A percentile compares a stretch with the other conserved stretches of the same genome.
Evolutionary conservation across 306 rosid genomes (phyloP).

Genomic region (Abrus pulchellus): DNA sequence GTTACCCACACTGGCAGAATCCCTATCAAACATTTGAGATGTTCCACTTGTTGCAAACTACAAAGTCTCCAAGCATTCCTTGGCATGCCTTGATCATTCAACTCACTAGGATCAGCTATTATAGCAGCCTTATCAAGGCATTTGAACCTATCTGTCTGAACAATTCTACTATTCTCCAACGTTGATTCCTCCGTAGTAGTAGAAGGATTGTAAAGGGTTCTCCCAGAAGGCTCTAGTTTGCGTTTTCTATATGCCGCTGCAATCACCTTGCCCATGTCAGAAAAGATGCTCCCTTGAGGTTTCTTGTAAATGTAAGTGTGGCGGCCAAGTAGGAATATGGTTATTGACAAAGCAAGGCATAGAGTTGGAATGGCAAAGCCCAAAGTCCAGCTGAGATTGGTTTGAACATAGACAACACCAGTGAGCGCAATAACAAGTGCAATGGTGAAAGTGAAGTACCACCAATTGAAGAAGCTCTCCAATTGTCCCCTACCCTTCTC

Average conservation of each 20-base stretch:
- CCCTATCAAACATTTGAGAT: constrained; percentile 70
- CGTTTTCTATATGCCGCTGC: constrained; percentile 66
- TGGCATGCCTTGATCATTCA: constrained; percentile 56
- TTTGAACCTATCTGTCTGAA: constrained; percentile 64
- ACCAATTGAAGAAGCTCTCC: constrained; percentile 86
- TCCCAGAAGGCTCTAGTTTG: background rate
- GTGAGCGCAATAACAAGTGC: constrained; percentile 78
- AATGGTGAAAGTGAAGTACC: constrained; percentile 85
- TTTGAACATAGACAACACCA: constrained; percentile 77
- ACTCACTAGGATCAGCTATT: constrained; percentile 59
- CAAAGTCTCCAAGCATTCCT: constrained; percentile 75
- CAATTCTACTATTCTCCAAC: constrained; percentile 28
- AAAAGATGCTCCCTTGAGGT: constrained; percentile 73
- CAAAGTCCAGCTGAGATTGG: constrained; percentile 75
- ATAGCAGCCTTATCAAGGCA: constrained; percentile 76
- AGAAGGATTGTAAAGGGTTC: constrained; percentile 57
- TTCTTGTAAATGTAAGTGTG: constrained; percentile 63
- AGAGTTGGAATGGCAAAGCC: constrained; percentile 78
- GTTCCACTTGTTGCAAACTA: constrained; percentile 80
- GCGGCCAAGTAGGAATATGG: constrained; percentile 68
- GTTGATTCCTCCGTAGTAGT: background rate
- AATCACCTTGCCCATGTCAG: constrained; percentile 67
- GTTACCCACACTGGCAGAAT: constrained; percentile 76
- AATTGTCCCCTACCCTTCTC: constrained; percentile 70
- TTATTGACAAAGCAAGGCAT: constrained; percentile 67